Conservation (phyloP, 441 rosid species). For the Syzygium syzygioides region DNA sequence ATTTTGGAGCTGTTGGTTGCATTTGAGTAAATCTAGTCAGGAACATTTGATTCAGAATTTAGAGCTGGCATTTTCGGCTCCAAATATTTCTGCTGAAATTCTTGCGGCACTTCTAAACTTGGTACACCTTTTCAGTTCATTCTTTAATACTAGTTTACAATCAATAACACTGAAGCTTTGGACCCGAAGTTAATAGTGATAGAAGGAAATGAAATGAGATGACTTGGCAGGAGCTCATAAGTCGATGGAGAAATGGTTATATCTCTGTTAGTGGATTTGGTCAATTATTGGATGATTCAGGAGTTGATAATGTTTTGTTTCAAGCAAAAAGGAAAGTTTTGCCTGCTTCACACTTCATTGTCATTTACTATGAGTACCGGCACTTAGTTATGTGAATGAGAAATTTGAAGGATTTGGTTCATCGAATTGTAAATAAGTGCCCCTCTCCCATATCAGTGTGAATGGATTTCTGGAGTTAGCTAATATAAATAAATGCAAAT, state of each 20-base stretch:
- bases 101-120: background rate
- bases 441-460: background rate
- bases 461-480: background rate
- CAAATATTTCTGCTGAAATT: constrained; percentile 54
- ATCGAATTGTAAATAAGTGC: background rate
- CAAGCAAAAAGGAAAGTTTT: background rate
- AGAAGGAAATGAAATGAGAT: background rate
- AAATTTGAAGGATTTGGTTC: background rate
- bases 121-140: background rate
- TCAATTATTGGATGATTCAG: background rate
- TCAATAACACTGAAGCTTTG: background rate
- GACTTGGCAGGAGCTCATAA: background rate
- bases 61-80: constrained; percentile 99
- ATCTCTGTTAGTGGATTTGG: background rate
- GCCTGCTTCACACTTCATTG: background rate
- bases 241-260: background rate
- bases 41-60: constrained; percentile 87
- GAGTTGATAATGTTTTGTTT: background rate
- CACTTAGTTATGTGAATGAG: background rate
- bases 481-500: background rate
- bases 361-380: background rate
- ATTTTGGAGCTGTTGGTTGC: constrained; percentile 99
- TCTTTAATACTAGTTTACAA: background rate
- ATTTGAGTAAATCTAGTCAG: constrained; percentile 83
- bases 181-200: background rate